Evolutionary conservation across 768 basidiomycete species (phyloP).

Genomic region (Omphalotus guepiniiformis): DNA sequence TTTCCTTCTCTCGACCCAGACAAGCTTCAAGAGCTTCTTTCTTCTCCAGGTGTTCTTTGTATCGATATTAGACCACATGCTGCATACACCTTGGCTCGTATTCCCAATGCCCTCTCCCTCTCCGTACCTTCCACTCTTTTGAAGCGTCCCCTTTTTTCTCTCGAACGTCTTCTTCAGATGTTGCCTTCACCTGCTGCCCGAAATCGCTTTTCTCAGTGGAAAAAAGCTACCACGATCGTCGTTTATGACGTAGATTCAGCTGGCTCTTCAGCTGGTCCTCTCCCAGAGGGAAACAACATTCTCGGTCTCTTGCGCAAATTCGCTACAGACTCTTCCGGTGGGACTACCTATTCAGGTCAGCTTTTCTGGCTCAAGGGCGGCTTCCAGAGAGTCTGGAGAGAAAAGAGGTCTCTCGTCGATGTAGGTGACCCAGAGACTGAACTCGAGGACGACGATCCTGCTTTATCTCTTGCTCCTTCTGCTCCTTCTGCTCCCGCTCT

Average conservation of each 20-base stretch:
- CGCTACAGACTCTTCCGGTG: conserved; percentile 35
- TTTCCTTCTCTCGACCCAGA: background rate
- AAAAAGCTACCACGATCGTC: conserved; percentile 58
- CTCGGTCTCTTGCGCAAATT: conserved; percentile 75
- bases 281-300: conserved; percentile 65
- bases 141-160: conserved; percentile 83
- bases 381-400: conserved; percentile 64
- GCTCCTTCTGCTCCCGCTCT: no score
- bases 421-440: conserved; percentile 44
- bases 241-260: conserved; percentile 83
- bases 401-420: conserved; percentile 50
- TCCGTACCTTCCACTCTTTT: conserved; percentile 93
- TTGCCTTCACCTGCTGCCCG: conserved; percentile 61
- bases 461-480: no score
- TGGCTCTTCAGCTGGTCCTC: conserved; percentile 14
- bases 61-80: conserved; percentile 89
- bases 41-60: conserved; percentile 53
- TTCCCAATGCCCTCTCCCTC: conserved; percentile 72
- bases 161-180: conserved; percentile 75
- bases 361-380: conserved; percentile 83
- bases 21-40: conserved; percentile 10
- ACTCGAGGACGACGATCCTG: conserved; percentile 44
- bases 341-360: conserved; percentile 53
- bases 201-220: conserved; percentile 57
- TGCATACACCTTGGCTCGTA: conserved; percentile 59